Evolutionary conservation across 2,329 filamentous ascomycete genomes (phyloP).

Genomic region (Xylariaceae sp.): DNA sequence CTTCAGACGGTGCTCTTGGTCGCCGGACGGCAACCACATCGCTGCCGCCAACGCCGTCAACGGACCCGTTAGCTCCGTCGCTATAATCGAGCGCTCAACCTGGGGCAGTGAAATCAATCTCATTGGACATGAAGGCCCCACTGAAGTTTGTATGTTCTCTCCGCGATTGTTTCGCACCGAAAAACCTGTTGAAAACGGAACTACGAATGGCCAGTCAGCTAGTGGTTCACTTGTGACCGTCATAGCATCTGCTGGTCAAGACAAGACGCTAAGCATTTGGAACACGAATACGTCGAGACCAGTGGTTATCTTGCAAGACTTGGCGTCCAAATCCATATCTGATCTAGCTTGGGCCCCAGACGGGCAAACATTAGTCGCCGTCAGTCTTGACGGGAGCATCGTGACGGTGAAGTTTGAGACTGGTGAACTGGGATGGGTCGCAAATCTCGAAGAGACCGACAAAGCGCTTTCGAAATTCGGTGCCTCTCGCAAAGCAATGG

Average conservation of each 20-base stretch:
- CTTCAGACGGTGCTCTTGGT: constrained; percentile 95
- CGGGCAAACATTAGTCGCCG: constrained; percentile 79
- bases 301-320: constrained; percentile 82
- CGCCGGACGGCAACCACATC: constrained; percentile 93
- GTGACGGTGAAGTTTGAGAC: constrained; percentile 76
- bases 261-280: constrained; percentile 95
- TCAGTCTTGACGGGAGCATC: constrained; percentile 85
- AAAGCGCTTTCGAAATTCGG: constrained; percentile 91
- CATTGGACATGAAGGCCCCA: constrained; percentile 94
- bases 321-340: constrained; percentile 86
- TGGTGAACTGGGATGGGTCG: constrained; percentile 86
- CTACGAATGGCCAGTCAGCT: constrained; percentile 43
- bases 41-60: constrained; percentile 96
- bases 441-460: constrained; percentile 82
- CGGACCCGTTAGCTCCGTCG: constrained; percentile 92
- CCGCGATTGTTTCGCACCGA: constrained; percentile 78
- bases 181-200: constrained; percentile 55
- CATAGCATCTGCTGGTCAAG: constrained; percentile 92
- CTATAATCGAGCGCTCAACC: constrained; percentile 83
- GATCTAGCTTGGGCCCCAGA: constrained; percentile 93
- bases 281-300: constrained; percentile 93
- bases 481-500: constrained; percentile 78
- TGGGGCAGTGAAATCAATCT: constrained; percentile 98
- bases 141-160: constrained; percentile 96
- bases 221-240: constrained; percentile 68